Evolutionary conservation across 768 basidiomycete genomes (phyloP).

Genomic region (Suillus variegatus): DNA sequence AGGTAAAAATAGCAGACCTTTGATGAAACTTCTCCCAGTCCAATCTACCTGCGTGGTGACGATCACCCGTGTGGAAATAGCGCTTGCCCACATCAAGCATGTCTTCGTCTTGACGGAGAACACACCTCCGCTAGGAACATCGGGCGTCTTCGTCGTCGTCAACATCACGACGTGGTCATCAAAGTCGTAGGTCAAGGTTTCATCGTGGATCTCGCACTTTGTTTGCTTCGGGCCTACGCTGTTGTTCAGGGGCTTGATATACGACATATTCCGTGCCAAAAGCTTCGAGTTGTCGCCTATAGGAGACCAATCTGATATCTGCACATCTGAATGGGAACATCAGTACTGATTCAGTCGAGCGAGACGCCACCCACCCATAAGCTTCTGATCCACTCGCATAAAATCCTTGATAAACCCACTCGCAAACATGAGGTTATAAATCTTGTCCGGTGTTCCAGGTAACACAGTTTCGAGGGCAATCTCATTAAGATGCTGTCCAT

Average conservation of each 20-base stretch:
- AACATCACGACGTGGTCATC: slow-evolving; percentile 81
- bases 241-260: slow-evolving; percentile 90
- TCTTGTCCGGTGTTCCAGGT: slow-evolving; percentile 91
- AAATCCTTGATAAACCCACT: slow-evolving; percentile 96
- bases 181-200: slow-evolving; percentile 76
- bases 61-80: slow-evolving; percentile 71
- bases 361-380: slow-evolving; percentile 63
- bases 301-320: slow-evolving; percentile 95
- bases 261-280: slow-evolving; percentile 84
- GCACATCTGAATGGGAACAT: slow-evolving; percentile 64
- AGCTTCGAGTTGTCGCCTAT: slow-evolving; percentile 59
- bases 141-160: slow-evolving; percentile 91
- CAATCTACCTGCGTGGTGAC: slow-evolving; percentile 95
- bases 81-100: slow-evolving; percentile 92
- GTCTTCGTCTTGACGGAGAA: slow-evolving; percentile 94
- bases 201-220: slow-evolving; percentile 93
- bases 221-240: slow-evolving; percentile 92
- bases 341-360: not conserved
- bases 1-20: slow-evolving; percentile 50
- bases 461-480: slow-evolving; percentile 75
- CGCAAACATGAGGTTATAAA: slow-evolving; percentile 94
- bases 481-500: slow-evolving; percentile 71
- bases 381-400: slow-evolving; percentile 84
- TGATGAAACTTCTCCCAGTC: slow-evolving; percentile 96
- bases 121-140: slow-evolving; percentile 91